Evolutionary conservation across 805 yeast genomes (phyloP), one percentile per base, ranked within the genome.

Genomic region (Kluyveromyces lactis): DNA sequence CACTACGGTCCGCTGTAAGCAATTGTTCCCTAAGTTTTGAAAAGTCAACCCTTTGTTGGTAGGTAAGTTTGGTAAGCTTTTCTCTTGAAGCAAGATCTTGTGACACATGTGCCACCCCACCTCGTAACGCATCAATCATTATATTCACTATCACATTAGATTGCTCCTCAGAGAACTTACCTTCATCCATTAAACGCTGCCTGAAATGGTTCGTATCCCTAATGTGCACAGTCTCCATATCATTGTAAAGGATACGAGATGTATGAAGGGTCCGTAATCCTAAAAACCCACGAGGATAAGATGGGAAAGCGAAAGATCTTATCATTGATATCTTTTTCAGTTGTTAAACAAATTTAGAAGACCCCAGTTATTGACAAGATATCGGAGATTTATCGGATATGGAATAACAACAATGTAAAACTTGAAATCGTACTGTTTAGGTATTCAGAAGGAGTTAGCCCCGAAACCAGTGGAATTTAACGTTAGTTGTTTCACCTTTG

Each of bases 31-130:
- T 81, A 44, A 92, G 72, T 56, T 90, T 90, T 28, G 96, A 92
- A 69, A 92, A 90, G 56, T 92, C 97, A 24, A 92, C 97, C 51
- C 90, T 86, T 53, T 92, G 97, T 58, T 90, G 95, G 60, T 92
- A 92, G 3, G 95, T 82, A 55, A 87, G 74, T 48, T 87, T 79
- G 23, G 85, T 78, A 33, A 90, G 71, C 32, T 81, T 78, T 50
- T 87, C 96, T 50, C 86, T 81, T 18, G 87, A 77, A n/a, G 90
- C 95, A 41, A 90, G 64, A 53, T 82, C 82, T 28, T 79, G 70
- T 8, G 89, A 78, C 18, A 86, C 79, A 41, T 81, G 76, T 17
- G 73, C 72, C 23, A 87, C 77, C 4, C 95, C 92, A 46, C 86
- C 92, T 51, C 79, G 79, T 21, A 90, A 73, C 0, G 95, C 86